Evolutionary conservation across 2,329 filamentous ascomycete genomes (phyloP).

Genomic region (Epichloe uncinata): DNA sequence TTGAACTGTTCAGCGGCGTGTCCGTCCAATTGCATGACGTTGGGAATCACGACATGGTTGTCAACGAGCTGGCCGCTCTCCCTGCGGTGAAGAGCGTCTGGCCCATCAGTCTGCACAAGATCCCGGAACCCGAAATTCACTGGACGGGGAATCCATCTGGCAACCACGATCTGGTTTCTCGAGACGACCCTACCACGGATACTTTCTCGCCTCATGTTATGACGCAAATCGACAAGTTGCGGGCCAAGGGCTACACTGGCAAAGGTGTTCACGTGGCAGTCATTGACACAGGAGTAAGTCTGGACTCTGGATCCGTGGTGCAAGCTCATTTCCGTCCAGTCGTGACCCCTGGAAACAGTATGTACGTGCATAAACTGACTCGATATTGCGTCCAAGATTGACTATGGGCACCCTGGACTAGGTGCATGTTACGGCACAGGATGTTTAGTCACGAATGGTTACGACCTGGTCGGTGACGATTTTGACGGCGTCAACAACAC

Average conservation of each 20-base stretch:
- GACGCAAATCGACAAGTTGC: slow-evolving; percentile 8
- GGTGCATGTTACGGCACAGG: slow-evolving; percentile 45
- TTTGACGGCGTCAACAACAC: slow-evolving; percentile 4
- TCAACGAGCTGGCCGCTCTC: slow-evolving; percentile 16
- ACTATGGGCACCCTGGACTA: slow-evolving; percentile 45
- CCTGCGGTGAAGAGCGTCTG: slow-evolving; percentile 16
- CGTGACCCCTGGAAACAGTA: no score
- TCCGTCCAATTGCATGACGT: slow-evolving; percentile 14
- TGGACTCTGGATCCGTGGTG: background rate
- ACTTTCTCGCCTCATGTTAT: slow-evolving; percentile 8
- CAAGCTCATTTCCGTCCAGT: background rate
- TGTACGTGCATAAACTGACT: no score
- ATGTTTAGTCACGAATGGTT: slow-evolving; percentile 20
- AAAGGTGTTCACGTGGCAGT: slow-evolving; percentile 8
- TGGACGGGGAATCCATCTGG: slow-evolving; percentile 1
- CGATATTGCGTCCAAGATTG: slow-evolving; percentile 25
- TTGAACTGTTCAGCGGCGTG: slow-evolving; percentile 14
- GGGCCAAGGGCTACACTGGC: slow-evolving; percentile 6
- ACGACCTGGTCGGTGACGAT: slow-evolving; percentile 14
- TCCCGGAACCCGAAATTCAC: slow-evolving; percentile 7
- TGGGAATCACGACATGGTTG: slow-evolving; percentile 22
- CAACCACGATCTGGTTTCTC: background rate
- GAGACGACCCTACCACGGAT: background rate
- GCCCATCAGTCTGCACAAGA: slow-evolving; percentile 11
- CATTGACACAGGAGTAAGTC: slow-evolving; percentile 21